Conservation (phyloP, 257 asterid species). For the Solanum bulbocastanum region DNA sequence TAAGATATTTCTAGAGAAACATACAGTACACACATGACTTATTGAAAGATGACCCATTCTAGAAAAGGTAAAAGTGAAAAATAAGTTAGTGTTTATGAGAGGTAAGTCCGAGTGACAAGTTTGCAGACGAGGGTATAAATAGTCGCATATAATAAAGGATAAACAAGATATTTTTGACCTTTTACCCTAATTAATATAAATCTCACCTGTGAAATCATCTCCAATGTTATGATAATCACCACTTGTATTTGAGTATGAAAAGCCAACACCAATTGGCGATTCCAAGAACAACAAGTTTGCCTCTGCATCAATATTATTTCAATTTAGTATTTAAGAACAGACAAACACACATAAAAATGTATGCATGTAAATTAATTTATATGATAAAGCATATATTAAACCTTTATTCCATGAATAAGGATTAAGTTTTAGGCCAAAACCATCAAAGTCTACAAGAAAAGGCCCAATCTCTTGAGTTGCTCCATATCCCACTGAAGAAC, state of each 20-base stretch:
- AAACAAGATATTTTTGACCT: too few relatives aligned
- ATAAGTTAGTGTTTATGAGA: background rate
- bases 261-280: slow-evolving; percentile 92
- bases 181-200: background rate
- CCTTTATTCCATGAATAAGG: slow-evolving; percentile 87
- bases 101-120: too few relatives aligned
- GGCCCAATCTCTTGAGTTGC: slow-evolving; percentile 98
- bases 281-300: slow-evolving; percentile 86
- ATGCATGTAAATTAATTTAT: background rate
- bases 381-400: background rate
- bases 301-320: slow-evolving; percentile 31
- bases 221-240: slow-evolving; percentile 64
- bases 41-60: background rate
- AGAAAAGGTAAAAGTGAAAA: background rate
- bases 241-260: slow-evolving; percentile 69
- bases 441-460: slow-evolving; percentile 53
- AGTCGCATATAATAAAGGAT: too few relatives aligned
- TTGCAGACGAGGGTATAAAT: too few relatives aligned
- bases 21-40: background rate
- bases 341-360: background rate
- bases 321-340: background rate
- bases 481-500: slow-evolving; percentile 97
- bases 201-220: slow-evolving; percentile 71
- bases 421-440: slow-evolving; percentile 44
- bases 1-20: background rate